Conservation (phyloP, 2,329 filamentous ascomycete species). For the Diaporthe capsici region DNA sequence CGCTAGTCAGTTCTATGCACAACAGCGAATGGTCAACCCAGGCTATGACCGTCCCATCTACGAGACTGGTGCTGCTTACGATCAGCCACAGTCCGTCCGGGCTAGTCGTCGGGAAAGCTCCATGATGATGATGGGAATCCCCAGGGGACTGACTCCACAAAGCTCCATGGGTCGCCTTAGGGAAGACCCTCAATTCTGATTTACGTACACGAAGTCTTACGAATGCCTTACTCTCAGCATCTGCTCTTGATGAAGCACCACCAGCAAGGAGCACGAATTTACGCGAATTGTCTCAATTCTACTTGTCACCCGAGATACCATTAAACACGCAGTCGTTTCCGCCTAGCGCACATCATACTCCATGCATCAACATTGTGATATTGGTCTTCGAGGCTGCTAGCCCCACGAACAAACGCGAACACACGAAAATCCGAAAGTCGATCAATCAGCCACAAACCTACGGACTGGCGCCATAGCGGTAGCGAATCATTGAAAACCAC, state of each 20-base stretch:
- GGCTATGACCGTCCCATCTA: constrained; percentile 57
- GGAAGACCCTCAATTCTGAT: constrained; percentile 66
- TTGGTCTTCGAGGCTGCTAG: not conserved
- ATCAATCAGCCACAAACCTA: not conserved
- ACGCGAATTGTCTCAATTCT: constrained; percentile 6
- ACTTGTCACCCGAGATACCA: constrained; percentile 33
- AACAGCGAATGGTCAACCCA: constrained; percentile 46
- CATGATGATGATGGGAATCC: constrained; percentile 67
- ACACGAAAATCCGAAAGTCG: not conserved
- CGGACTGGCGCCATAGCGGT: constrained; percentile 26
- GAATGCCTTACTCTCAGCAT: constrained; percentile 13
- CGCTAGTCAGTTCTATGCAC: constrained; percentile 47
- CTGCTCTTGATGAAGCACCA: constrained; percentile 6
- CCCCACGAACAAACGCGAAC: not conserved
- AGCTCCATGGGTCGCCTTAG: constrained; percentile 67
- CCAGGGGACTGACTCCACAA: constrained; percentile 63
- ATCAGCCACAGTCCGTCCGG: constrained; percentile 56
- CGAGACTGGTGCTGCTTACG: constrained; percentile 50
- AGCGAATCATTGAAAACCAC: constrained; percentile 7
- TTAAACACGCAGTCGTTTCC: constrained; percentile 15
- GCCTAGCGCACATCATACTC: constrained; percentile 7
- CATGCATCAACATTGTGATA: constrained; percentile 5
- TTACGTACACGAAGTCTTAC: constrained; percentile 5
- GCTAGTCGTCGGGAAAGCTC: constrained; percentile 71
- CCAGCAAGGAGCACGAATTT: constrained; percentile 24